Evolutionary conservation across 306 rosid genomes (phyloP), one percentile per base, ranked within the genome.

Genomic region (Dryas octopetala): DNA sequence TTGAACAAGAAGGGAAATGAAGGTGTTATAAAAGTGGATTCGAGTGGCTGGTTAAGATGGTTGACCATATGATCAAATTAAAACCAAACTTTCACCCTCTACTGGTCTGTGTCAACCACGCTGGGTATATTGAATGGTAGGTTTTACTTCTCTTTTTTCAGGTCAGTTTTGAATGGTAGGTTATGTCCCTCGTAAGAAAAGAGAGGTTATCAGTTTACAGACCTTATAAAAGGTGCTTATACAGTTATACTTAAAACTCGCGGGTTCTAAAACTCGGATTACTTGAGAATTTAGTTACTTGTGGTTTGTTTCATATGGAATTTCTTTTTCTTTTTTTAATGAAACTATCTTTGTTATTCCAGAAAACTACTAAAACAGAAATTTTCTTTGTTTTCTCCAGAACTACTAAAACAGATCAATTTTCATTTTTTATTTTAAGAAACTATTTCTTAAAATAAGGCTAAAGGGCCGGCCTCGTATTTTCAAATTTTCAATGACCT

Each of bases 161-260:
- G 32, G 61, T 47, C 5, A 0, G 51, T 62, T 58, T 76, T 76
- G 80, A 76, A 61, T 67, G 66, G 80, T 67, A 68, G 80, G 51
- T 76, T 45, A 15, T 62, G 64, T 26, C 61, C 45, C 12, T 6
- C 46, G 16, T 9, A 13, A 5, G 41, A 41, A 16, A 44, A 17
- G 0, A 57, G 64, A 1, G 7, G 15, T 1, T 15, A 3, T 6
- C 45, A 12, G 4, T 19, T 5, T 53, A 14, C 9, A 12, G 5
- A 6, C 62, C 59, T 55, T 10, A 54, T 53, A 9, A 38, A 13
- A 4, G 38, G 7, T 4, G 6, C 41, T 14, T 38, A 28, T 19
- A 19, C 19, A 19, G 19, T 19, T 19, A 19, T 70, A 9, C 19
- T 43, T 32, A 52, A 52, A 51, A 15, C 23, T 38, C 6, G 32